Base-by-base conservation (phyloP, 768 basidiomycete genomes). In the Cyclocybe aegerita region DNA sequence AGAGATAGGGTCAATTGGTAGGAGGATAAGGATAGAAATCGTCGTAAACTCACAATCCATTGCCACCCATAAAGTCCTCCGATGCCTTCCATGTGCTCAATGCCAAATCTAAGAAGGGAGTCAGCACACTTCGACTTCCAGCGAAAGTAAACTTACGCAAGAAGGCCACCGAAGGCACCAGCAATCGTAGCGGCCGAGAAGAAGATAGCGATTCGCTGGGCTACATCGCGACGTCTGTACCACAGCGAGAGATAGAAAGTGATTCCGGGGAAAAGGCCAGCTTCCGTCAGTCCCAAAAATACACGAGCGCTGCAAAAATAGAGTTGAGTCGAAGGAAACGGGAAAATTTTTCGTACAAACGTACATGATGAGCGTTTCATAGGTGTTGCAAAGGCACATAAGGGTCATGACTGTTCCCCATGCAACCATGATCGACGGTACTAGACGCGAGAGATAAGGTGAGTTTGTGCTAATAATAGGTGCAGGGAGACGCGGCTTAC, bases 141-240 rank as follows among this genome's bases (percentile, higher is more conserved):
- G 15, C 11, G 36, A 15, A 11, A 37, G 29, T 14, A 5, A 9
- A 43, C 41, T 43, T 12, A 79, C 70, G 80, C 80, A 30, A 82
- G 69, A 40, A 81, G 58, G 14, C 41, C 79, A 41, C 80, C 78
- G 38, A 72, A 70, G 8, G 66, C 61, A 69, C 81, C 82, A 12
- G 82, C 77, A 33, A 79, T 59, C 1, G 81, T 83, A 9, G 82
- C 81, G 34, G 82, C 81, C 14, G 78, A 78, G 62, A 84, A 84
- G 70, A 86, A 85, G 34, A 86, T 70, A 4, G 83, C 81, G 48
- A 83, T 75, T 23, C 84, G 76, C 57, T 66, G 68, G 12, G 79
- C 82, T 39, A 83, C 76, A 58, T 86, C 84, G 46, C 69, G 67
- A 33, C 78, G 70, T 8, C 80, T 74, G 60, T 88, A 81, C 83